These are phyloP conservation scores for Pseudogymnoascus sp. DNA, from an alignment of 2,329 filamentous ascomycete genomes.

Conservation along the genomic window DNA sequence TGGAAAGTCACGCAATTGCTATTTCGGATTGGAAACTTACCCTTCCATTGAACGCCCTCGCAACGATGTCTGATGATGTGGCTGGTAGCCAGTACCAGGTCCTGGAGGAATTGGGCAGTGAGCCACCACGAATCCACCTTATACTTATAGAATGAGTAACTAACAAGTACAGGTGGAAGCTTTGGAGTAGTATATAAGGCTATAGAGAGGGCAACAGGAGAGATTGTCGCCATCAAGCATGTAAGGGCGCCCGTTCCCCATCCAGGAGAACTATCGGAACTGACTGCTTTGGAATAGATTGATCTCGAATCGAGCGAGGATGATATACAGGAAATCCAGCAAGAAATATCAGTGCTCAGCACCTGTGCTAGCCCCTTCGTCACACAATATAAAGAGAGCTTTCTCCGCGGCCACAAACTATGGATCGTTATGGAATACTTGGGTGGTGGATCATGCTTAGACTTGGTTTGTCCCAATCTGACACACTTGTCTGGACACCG, in stretches of 20 bases:
- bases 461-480: constrained; percentile 53
- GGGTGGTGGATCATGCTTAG: constrained; percentile 88
- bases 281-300: constrained; percentile 53
- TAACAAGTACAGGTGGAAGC: constrained; percentile 62
- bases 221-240: constrained; percentile 94
- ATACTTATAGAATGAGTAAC: neutral
- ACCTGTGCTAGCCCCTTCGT: constrained; percentile 92
- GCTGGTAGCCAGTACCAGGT: constrained; percentile 88
- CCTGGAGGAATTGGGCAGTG: constrained; percentile 91
- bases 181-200: constrained; percentile 97
- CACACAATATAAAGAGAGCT: constrained; percentile 93
- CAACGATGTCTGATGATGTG: constrained; percentile 47
- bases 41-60: neutral
- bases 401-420: constrained; percentile 89
- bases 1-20: constrained; percentile 6
- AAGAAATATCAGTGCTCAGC: constrained; percentile 90
- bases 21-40: constrained; percentile 5
- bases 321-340: constrained; percentile 96
- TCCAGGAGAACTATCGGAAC: constrained; percentile 13
- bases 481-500: neutral
- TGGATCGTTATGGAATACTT: constrained; percentile 99
- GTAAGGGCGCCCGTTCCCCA: constrained; percentile 42
- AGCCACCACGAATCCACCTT: constrained; percentile 32
- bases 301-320: constrained; percentile 98
- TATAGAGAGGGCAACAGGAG: constrained; percentile 81